These are phyloP conservation scores for Parathielavia hyrcaniae DNA, from an alignment of 495 filamentous ascomycete species.

Conservation along the genomic window DNA sequence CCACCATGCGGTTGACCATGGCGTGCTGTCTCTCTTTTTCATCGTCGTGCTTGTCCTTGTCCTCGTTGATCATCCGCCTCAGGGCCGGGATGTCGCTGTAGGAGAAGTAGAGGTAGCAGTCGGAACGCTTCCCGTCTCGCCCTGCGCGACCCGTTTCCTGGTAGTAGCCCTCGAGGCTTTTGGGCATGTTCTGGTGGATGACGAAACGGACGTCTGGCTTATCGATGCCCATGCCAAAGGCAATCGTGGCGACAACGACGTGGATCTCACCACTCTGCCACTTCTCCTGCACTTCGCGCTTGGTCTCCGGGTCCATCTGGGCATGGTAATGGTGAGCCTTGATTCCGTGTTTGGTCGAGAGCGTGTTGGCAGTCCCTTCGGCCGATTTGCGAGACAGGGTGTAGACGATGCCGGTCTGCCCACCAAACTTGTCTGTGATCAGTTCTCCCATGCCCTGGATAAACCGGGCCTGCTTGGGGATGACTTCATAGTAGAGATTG, in stretches of 20 bases:
- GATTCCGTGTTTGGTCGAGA: conserved; percentile 56
- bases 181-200: conserved; percentile 84
- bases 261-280: conserved; percentile 78
- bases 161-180: conserved; percentile 96
- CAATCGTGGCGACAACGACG: conserved; percentile 97
- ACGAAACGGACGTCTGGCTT: conserved; percentile 94
- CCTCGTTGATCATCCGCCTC: conserved; percentile 70
- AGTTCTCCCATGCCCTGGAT: conserved; percentile 62
- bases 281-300: conserved; percentile 58
- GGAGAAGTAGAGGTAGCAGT: conserved; percentile 82
- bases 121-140: conserved; percentile 77
- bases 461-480: conserved; percentile 47
- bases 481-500: conserved; percentile 83
- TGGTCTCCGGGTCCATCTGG: conserved; percentile 57
- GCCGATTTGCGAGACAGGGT: conserved; percentile 79
- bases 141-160: conserved; percentile 95
- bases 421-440: conserved; percentile 59
- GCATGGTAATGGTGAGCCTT: conserved; percentile 84
- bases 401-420: conserved; percentile 88
- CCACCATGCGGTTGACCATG: conserved; percentile 77
- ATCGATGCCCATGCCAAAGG: conserved; percentile 98
- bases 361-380: conserved; percentile 66
- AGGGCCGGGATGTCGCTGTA: conserved; percentile 62
- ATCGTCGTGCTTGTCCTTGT: conserved; percentile 48
- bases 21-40: conserved; percentile 67